phyloP scores from a whole-genome alignment of 2,329 filamentous ascomycete species.

The Colletotrichum truncatum region DNA sequence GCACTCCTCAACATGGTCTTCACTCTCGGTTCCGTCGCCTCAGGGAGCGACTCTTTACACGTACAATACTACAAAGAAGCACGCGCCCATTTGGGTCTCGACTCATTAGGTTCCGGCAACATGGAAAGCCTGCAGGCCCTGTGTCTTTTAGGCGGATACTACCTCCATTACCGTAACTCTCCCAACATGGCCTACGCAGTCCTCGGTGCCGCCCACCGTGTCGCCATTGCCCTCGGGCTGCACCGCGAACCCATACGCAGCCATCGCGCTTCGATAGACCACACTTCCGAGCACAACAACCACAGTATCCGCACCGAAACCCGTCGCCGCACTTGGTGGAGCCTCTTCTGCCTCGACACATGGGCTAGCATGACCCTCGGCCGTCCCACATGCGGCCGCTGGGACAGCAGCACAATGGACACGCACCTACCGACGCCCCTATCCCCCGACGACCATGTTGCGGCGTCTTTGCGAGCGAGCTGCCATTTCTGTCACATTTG shows the following conservation, averaged over 20 bases:
- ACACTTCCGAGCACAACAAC: background rate
- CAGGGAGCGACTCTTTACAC: constrained; percentile 63
- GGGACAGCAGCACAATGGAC: constrained; percentile 42
- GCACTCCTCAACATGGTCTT: constrained; percentile 71
- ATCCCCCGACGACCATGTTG: constrained; percentile 35
- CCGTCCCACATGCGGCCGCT: constrained; percentile 42
- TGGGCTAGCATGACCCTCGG: constrained; percentile 53
- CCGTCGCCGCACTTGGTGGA: constrained; percentile 52
- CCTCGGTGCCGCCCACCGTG: constrained; percentile 31
- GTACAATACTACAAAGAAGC: constrained; percentile 65
- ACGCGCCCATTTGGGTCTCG: constrained; percentile 61
- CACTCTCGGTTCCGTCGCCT: constrained; percentile 68
- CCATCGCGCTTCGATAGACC: background rate
- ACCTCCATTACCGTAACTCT: constrained; percentile 35
- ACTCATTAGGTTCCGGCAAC: constrained; percentile 58
- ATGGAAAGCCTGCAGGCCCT: constrained; percentile 34
- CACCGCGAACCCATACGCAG: constrained; percentile 28
- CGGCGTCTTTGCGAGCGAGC: constrained; percentile 37
- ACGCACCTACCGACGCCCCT: constrained; percentile 35
- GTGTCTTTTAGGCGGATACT: constrained; percentile 33
- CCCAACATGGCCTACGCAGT: constrained; percentile 36
- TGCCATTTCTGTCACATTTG: constrained; percentile 40
- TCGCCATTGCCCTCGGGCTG: constrained; percentile 33
- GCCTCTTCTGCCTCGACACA: constrained; percentile 51
- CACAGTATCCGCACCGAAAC: constrained; percentile 37